Evolutionary conservation across 495 filamentous ascomycete genomes (phyloP).

Genomic region (Talaromyces nanjingensis): DNA sequence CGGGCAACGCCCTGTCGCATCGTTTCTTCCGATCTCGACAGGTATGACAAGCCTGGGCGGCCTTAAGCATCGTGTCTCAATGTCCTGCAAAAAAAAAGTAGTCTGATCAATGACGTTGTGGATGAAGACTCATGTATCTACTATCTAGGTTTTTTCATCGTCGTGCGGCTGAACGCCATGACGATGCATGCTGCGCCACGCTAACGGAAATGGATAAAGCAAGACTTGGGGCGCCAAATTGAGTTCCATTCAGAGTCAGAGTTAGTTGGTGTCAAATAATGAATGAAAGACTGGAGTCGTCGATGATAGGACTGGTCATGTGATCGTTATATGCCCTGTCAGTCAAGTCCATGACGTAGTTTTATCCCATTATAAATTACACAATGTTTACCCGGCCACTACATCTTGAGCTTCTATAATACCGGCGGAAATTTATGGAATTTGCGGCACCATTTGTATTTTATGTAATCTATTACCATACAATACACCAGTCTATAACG

Average conservation of each 20-base stretch:
- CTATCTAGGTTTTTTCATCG: background rate
- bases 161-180: background rate
- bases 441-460: no score
- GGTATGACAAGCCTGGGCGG: background rate
- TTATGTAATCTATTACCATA: no score
- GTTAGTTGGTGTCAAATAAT: no score
- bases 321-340: no score
- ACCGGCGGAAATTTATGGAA: no score
- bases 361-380: no score
- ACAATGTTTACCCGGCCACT: no score
- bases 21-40: slow-evolving; percentile 3
- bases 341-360: no score
- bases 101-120: background rate
- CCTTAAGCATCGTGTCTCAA: background rate
- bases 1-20: slow-evolving; percentile 1
- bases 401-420: no score
- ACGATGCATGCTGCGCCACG: background rate
- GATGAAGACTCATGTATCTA: background rate
- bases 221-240: background rate
- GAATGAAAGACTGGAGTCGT: no score
- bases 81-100: background rate
- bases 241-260: background rate
- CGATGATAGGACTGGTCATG: no score
- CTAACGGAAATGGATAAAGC: background rate
- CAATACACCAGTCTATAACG: no score